Conservation (phyloP, 345 rosid species). For the thale cress (Arabidopsis thaliana) region DNA sequence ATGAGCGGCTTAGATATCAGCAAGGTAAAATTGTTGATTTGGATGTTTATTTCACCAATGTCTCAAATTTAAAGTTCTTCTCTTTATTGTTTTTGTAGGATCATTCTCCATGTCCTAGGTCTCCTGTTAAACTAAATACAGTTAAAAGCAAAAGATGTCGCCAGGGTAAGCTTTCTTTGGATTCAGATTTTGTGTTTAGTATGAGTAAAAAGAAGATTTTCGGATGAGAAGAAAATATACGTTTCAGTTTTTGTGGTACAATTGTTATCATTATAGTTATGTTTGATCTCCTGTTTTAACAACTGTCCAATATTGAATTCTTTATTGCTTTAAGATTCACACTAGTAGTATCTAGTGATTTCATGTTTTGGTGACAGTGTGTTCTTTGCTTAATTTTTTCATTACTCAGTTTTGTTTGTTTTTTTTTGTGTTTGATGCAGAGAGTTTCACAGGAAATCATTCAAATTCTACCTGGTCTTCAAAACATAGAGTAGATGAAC, state of each 20-base stretch:
- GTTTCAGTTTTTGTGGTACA: constrained; percentile 7
- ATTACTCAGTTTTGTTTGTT: constrained; percentile 10
- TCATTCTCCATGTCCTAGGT: constrained; percentile 77
- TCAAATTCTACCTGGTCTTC: constrained; percentile 56
- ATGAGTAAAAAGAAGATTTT: background rate
- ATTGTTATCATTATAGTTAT: background rate
- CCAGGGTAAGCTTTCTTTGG: constrained; percentile 53
- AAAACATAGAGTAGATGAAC: constrained; percentile 52
- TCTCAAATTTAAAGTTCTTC: background rate
- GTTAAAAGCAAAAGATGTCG: constrained; percentile 60
- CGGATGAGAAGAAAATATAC: background rate
- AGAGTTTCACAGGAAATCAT: constrained; percentile 48
- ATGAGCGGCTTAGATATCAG: constrained; percentile 58
- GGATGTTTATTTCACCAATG: background rate
- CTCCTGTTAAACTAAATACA: constrained; percentile 83
- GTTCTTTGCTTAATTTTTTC: background rate
- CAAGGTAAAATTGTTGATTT: constrained; percentile 54
- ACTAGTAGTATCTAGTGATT: background rate
- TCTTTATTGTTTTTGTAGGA: constrained; percentile 54
- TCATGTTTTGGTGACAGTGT: constrained; percentile 1
- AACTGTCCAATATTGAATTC: background rate
- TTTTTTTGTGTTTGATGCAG: constrained; percentile 40
- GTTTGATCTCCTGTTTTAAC: constrained; percentile 2
- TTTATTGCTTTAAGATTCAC: constrained; percentile 8
- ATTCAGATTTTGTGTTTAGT: constrained; percentile 3